phyloP scores from a whole-genome alignment of 164 flowering plant genomes.

The Magnolia sinica region DNA sequence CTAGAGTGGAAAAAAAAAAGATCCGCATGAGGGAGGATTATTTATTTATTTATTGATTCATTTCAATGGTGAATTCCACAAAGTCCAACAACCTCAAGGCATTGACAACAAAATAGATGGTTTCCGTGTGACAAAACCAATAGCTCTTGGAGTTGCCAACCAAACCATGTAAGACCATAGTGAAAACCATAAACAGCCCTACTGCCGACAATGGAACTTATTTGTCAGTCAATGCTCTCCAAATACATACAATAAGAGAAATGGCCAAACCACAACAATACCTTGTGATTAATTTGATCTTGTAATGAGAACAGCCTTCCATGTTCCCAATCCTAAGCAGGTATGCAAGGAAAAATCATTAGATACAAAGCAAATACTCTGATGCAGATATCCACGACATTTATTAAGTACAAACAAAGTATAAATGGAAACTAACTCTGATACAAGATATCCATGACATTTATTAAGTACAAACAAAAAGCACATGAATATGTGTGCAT shows the following conservation, averaged over 20 bases:
- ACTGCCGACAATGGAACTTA: too few species aligned
- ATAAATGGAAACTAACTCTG: too few species aligned
- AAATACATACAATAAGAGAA: neutral
- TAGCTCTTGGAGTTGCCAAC: too few species aligned
- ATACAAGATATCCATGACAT: neutral
- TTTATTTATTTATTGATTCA: neutral
- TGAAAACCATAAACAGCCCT: too few species aligned
- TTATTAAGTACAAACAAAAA: neutral
- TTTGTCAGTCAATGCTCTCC: too few species aligned
- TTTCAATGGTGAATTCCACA: neutral
- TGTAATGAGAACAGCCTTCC: conserved; percentile 74
- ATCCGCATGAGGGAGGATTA: too few species aligned
- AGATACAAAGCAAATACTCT: too few species aligned
- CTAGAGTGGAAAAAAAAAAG: too few species aligned
- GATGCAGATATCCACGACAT: neutral
- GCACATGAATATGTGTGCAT: neutral
- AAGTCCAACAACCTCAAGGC: neutral
- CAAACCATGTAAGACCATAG: too few species aligned
- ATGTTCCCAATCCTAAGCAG: conserved; percentile 62
- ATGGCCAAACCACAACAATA: conserved; percentile 16
- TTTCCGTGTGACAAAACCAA: neutral
- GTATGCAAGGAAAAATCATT: conserved; percentile 3
- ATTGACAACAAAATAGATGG: neutral
- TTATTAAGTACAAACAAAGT: neutral
- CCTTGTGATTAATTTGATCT: conserved; percentile 93